phyloP scores from a whole-genome alignment of 2,329 filamentous ascomycete species.

The Aschersonia sp. region DNA sequence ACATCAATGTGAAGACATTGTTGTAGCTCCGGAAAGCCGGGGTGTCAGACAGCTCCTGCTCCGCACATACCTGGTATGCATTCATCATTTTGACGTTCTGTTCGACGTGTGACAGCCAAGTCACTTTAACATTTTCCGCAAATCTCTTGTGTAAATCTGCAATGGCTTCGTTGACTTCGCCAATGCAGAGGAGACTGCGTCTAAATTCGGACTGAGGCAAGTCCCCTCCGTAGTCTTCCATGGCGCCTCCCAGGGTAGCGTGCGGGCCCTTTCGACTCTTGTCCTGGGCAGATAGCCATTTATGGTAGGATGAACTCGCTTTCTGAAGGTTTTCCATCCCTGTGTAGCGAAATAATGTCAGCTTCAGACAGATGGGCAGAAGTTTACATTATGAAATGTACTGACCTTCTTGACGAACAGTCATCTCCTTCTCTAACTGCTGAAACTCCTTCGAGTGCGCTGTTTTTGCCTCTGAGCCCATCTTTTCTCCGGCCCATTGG shows the following conservation, averaged over 20 bases:
- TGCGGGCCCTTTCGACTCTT: constrained; percentile 76
- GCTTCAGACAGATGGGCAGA: too few species aligned
- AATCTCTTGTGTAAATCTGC: constrained; percentile 77
- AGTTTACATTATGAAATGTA: too few species aligned
- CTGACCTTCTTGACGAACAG: constrained; percentile 70
- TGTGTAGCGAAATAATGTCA: constrained; percentile 18
- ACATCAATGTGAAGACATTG: not conserved
- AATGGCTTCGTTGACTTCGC: constrained; percentile 76
- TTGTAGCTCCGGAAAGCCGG: too few species aligned
- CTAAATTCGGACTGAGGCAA: constrained; percentile 86
- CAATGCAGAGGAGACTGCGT: constrained; percentile 65
- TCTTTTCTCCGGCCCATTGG: constrained; percentile 96
- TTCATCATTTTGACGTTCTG: constrained; percentile 88
- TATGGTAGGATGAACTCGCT: constrained; percentile 75
- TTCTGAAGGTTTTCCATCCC: constrained; percentile 83
- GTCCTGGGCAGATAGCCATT: constrained; percentile 73
- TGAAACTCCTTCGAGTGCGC: constrained; percentile 83
- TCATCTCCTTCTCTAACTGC: constrained; percentile 79
- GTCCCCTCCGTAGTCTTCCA: constrained; percentile 83
- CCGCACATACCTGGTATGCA: constrained; percentile 69
- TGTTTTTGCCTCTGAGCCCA: constrained; percentile 84
- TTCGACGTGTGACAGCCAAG: constrained; percentile 87
- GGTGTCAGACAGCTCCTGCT: not conserved
- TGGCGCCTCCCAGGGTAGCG: constrained; percentile 65
- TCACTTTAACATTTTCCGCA: constrained; percentile 59